Evolutionary conservation across 129 eudicot species (phyloP), one percentile per base, ranked within the genome.

Genomic region (Ambrosia artemisiifolia): DNA sequence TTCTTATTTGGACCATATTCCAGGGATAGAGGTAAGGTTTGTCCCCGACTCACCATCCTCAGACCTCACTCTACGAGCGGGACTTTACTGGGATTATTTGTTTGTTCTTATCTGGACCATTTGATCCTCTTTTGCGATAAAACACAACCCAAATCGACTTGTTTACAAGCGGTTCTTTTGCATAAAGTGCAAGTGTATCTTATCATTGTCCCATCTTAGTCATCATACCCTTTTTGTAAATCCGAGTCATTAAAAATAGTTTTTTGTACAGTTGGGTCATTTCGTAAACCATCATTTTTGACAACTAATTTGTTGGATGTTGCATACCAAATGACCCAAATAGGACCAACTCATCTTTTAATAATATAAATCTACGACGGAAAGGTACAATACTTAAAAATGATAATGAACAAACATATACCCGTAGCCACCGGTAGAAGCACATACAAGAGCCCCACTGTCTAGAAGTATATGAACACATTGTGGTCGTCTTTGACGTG

Each of bases 401-500:
- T 14, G 43, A 33, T 10, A 32, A 57, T 28, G 64, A 57, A 60
- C 24, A 32, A 13, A 60, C 4, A 60, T 6, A 32, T 81, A 88
- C 97, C 97, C 83, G 48, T 85, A 85, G 54, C 92, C 88, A 60
- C 97, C 84, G 20, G 91, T 90, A 42, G 91, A 87, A 30, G 94
- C 88, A 76, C 87, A 85, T 30, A 81, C 96, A 63, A 90, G 87
- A 71, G 91, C 96, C 61, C 96, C 96, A 35, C 70, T 79, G 57
- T 87, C 96, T 69, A 95, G 76, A 62, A 95, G 82, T 19, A 83
- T 70, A 84, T 91, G 99, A 75, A 95, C 91, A 69, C 97, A 95
- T 65, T 86, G 82, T 1, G 99, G 81, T 32, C 88, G 79, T 57
- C 88, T 82, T 81, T 88, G 97, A 71, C 97, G 97, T 3, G 99